Conservation (phyloP, 2,329 filamentous ascomycete species). For the Alternaria dauci region DNA sequence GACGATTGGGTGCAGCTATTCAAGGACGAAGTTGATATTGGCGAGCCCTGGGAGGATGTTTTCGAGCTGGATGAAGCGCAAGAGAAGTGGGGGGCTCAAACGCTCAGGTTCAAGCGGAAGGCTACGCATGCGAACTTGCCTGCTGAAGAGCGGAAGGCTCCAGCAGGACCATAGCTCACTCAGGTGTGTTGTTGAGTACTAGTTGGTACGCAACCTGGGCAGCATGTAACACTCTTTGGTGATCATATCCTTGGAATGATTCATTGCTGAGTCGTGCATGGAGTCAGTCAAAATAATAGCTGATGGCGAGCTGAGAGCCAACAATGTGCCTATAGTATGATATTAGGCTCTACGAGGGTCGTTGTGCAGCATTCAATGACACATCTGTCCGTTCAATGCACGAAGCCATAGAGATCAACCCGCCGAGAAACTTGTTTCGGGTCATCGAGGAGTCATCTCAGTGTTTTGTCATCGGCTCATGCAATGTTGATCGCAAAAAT, state of each 20-base stretch:
- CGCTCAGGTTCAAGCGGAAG: conserved; percentile 4
- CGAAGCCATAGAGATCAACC: background rate
- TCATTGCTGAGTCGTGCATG: background rate
- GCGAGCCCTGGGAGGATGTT: conserved; percentile 12
- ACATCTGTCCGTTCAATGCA: background rate
- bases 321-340: background rate
- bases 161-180: background rate
- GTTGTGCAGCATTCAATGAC: background rate
- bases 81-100: background rate
- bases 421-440: background rate
- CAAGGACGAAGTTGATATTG: conserved; percentile 13
- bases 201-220: too few relatives aligned
- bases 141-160: background rate
- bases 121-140: background rate
- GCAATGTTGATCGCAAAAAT: background rate
- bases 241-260: too few relatives aligned
- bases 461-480: background rate
- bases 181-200: background rate
- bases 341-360: background rate
- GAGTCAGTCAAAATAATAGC: background rate
- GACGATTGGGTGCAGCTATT: background rate
- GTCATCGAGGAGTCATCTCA: background rate
- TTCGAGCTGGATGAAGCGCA: conserved; percentile 9
- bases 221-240: background rate
- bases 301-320: background rate